phyloP scores from a whole-genome alignment of 2,329 filamentous ascomycete species.

The Grosmannia penicillata region DNA sequence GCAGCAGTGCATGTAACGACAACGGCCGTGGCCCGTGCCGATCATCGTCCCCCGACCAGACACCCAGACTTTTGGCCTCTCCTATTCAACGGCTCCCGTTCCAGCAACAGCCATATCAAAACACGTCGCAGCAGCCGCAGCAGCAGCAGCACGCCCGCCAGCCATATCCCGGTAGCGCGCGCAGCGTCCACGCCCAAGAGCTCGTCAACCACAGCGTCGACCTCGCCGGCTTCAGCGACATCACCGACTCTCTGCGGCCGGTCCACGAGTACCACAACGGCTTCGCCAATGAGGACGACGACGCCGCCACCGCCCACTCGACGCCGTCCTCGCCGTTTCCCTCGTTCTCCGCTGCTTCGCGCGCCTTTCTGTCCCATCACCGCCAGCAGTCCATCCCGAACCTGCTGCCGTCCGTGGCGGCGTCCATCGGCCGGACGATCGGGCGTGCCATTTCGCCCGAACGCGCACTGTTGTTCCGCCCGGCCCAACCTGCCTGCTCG shows the following conservation, averaged over 20 bases:
- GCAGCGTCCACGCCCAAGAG: too few species aligned
- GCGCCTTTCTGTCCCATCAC: conserved; percentile 14
- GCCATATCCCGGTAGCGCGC: too few species aligned
- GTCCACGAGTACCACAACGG: conserved; percentile 20
- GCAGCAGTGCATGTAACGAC: too few species aligned
- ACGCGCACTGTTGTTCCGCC: background rate
- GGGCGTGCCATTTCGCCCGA: conserved; percentile 11
- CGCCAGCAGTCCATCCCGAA: conserved; percentile 22
- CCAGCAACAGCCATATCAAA: background rate
- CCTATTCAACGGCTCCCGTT: background rate
- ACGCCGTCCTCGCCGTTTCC: conserved; percentile 5
- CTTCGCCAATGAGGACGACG: conserved; percentile 14
- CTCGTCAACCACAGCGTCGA: conserved; percentile 3
- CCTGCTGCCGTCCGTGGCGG: conserved; percentile 14
- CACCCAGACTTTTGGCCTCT: too few species aligned
- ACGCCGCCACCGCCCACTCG: background rate
- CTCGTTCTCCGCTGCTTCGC: conserved; percentile 9
- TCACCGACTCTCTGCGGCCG: conserved; percentile 8
- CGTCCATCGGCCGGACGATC: conserved; percentile 8
- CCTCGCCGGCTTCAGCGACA: background rate
- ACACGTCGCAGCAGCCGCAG: too few species aligned
- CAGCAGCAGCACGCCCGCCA: too few species aligned
- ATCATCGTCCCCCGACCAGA: too few species aligned
- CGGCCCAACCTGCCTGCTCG: background rate
- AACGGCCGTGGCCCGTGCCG: background rate